These are phyloP conservation scores for Papilionanthe hybrid DNA, from an alignment of 116 monocot species.

Conservation along the genomic window DNA sequence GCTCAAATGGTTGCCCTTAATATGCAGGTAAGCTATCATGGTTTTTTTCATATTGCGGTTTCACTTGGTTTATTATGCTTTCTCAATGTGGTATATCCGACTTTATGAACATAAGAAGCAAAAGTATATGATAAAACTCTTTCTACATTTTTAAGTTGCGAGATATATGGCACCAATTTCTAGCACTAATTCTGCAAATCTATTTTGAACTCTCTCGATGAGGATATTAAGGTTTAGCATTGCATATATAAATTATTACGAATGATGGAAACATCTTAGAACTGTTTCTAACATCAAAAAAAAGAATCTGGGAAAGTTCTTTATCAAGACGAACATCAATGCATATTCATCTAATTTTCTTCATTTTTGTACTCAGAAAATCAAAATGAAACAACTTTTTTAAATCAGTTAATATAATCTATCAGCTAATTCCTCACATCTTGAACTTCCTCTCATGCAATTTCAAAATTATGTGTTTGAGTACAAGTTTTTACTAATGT, in stretches of 20 bases:
- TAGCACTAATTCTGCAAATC: neutral
- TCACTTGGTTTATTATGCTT: neutral
- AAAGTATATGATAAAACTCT: too few relatives aligned
- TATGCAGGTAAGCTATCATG: constrained; percentile 50
- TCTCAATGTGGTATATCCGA: neutral
- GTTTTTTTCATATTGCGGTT: neutral
- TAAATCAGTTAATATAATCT: too few relatives aligned
- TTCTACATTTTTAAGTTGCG: neutral
- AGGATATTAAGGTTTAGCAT: neutral
- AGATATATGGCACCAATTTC: neutral
- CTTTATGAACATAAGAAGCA: neutral
- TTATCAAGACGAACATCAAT: too few relatives aligned
- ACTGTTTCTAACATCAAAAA: neutral
- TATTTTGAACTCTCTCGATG: neutral
- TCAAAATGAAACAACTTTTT: too few relatives aligned
- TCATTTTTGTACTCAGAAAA: too few relatives aligned
- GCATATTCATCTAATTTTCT: too few relatives aligned
- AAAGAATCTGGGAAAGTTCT: too few relatives aligned
- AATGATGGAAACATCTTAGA: neutral
- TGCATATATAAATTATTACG: neutral
- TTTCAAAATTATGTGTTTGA: too few relatives aligned
- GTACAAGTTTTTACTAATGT: too few relatives aligned
- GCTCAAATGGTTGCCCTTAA: constrained; percentile 96
- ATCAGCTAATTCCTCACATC: too few relatives aligned
- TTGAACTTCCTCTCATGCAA: too few relatives aligned